These are phyloP conservation scores for Lobulomyces angularis DNA, from an alignment of 192 early-diverging fungal genomes.

Conservation along the genomic window DNA sequence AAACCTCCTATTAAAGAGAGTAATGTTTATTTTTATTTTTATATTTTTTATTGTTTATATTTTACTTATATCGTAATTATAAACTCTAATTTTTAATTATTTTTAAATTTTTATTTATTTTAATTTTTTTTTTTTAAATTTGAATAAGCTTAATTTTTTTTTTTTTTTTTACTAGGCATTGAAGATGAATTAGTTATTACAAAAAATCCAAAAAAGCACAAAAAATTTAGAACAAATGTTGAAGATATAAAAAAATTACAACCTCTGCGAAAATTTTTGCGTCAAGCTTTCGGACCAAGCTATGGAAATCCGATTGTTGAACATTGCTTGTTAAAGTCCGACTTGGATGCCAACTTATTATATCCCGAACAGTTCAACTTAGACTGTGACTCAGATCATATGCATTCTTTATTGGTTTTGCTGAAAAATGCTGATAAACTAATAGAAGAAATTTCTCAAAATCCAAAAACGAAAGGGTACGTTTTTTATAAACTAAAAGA, in stretches of 20 bases:
- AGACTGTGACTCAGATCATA: conserved; percentile 31
- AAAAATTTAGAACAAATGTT: too few species aligned
- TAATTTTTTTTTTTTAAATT: background rate
- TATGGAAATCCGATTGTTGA: conserved; percentile 87
- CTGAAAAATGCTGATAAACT: conserved; percentile 64
- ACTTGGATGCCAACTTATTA: conserved; percentile 47
- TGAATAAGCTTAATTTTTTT: background rate
- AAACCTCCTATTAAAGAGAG: too few species aligned
- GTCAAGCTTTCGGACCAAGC: conserved; percentile 15
- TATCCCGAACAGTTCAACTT: conserved; percentile 49
- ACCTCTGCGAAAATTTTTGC: conserved; percentile 18
- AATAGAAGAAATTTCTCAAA: conserved; percentile 35
- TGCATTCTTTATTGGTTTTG: conserved; percentile 46
- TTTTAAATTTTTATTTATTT: background rate
- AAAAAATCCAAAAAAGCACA: too few species aligned
- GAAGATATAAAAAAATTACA: conserved; percentile 17
- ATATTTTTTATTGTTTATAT: too few species aligned
- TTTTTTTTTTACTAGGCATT: background rate
- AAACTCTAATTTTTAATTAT: too few species aligned
- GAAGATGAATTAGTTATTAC: conserved; percentile 13
- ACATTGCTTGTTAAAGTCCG: conserved; percentile 57
- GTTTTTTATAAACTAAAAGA: conserved; percentile 36
- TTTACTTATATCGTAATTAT: too few species aligned
- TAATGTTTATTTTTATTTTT: too few species aligned
- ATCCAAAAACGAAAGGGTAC: conserved; percentile 45